phyloP scores from a whole-genome alignment of 768 basidiomycete species.

The Amanita brunnescens region DNA sequence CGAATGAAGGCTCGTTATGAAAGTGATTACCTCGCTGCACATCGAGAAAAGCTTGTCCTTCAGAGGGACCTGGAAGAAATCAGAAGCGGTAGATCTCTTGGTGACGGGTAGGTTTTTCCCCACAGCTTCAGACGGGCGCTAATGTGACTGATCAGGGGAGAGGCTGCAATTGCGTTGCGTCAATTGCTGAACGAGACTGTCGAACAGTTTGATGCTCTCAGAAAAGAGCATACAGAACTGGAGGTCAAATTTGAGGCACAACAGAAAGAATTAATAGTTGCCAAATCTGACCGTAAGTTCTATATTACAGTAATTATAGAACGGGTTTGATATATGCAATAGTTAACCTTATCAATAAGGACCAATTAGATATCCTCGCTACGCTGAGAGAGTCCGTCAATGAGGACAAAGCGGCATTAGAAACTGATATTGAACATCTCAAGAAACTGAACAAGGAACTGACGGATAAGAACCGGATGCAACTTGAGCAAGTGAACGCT shows the following conservation, averaged over 20 bases:
- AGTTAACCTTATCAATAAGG: constrained; percentile 91
- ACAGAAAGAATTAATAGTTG: constrained; percentile 65
- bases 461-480: constrained; percentile 80
- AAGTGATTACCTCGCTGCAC: constrained; percentile 74
- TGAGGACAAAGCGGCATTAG: constrained; percentile 74
- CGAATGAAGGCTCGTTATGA: constrained; percentile 87
- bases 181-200: constrained; percentile 83
- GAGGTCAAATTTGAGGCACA: constrained; percentile 59
- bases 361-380: constrained; percentile 85
- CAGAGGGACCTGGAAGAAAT: constrained; percentile 85
- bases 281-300: constrained; percentile 74
- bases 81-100: constrained; percentile 72
- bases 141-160: constrained; percentile 39
- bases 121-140: constrained; percentile 3
- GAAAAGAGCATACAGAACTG: constrained; percentile 60
- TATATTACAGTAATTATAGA: neutral
- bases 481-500: constrained; percentile 78
- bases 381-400: constrained; percentile 82
- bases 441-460: constrained; percentile 63
- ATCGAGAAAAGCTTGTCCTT: constrained; percentile 73
- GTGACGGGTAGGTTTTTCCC: constrained; percentile 55
- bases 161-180: constrained; percentile 82
- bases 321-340: neutral
- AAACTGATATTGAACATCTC: constrained; percentile 55
- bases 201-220: constrained; percentile 66